These are phyloP conservation scores for Telfairia occidentalis DNA, from an alignment of 331 rosid species.

Conservation along the genomic window DNA sequence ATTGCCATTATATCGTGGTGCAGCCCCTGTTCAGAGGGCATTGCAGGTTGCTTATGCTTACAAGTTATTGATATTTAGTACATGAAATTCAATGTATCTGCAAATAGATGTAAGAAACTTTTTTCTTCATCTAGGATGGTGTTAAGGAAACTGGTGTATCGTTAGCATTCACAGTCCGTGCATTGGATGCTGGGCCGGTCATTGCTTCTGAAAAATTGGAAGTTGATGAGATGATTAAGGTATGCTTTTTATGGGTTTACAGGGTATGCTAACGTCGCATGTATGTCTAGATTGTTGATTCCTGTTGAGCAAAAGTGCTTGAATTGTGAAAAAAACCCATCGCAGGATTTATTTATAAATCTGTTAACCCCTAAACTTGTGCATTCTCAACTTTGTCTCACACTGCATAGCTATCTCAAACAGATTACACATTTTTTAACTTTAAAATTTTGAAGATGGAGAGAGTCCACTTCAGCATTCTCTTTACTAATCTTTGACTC, in stretches of 20 bases:
- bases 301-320: neutral
- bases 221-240: constrained; percentile 70
- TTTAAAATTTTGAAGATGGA: neutral
- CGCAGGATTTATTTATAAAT: neutral
- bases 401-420: neutral
- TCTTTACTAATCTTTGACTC: constrained; percentile 26
- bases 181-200: constrained; percentile 85
- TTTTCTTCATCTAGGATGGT: constrained; percentile 45
- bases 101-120: neutral
- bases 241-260: constrained; percentile 5
- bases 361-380: no score
- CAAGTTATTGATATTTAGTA: neutral
- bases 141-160: constrained; percentile 80
- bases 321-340: neutral
- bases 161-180: constrained; percentile 79
- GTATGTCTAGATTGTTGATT: neutral
- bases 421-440: neutral
- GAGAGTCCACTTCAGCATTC: neutral
- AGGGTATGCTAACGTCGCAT: neutral
- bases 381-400: neutral
- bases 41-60: constrained; percentile 46
- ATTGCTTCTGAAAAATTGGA: constrained; percentile 47
- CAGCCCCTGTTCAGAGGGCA: constrained; percentile 96
- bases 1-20: constrained; percentile 83
- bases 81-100: neutral